phyloP scores from a whole-genome alignment of 2,329 filamentous ascomycete genomes.

The Pestalotiopsis fici region DNA sequence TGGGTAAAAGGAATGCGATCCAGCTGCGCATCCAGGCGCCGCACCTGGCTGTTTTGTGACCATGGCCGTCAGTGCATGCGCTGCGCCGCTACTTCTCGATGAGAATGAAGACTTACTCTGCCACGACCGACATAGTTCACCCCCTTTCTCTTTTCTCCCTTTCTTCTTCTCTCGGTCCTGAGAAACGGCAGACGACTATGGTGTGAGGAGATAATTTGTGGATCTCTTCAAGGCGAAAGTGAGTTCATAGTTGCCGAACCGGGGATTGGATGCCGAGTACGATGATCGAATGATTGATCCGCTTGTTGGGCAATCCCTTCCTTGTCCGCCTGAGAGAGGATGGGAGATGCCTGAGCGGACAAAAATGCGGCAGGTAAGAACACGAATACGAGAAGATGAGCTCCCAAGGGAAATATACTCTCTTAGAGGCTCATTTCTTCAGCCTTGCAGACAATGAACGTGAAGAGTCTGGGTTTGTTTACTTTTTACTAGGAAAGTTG shows the following conservation, averaged over 20 bases:
- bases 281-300: slow-evolving; percentile 11
- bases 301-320: neutral
- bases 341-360: neutral
- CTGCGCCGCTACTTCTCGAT: neutral
- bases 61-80: slow-evolving; percentile 10
- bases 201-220: slow-evolving; percentile 10
- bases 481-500: neutral
- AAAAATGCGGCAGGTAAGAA: neutral
- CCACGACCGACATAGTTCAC: slow-evolving; percentile 45
- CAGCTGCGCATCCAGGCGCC: slow-evolving; percentile 64
- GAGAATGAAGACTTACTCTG: slow-evolving; percentile 40
- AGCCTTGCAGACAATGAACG: neutral
- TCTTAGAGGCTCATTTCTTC: neutral
- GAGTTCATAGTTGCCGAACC: slow-evolving; percentile 8
- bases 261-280: neutral
- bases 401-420: neutral
- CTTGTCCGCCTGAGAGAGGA: neutral
- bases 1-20: slow-evolving; percentile 59
- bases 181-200: neutral
- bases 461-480: neutral
- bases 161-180: neutral
- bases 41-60: slow-evolving; percentile 51
- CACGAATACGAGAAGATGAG: slow-evolving; percentile 2
- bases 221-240: neutral
- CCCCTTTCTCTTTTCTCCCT: neutral